phyloP scores from a whole-genome alignment of 2,329 filamentous ascomycete species.

The Myriosclerotinia curreyana region DNA sequence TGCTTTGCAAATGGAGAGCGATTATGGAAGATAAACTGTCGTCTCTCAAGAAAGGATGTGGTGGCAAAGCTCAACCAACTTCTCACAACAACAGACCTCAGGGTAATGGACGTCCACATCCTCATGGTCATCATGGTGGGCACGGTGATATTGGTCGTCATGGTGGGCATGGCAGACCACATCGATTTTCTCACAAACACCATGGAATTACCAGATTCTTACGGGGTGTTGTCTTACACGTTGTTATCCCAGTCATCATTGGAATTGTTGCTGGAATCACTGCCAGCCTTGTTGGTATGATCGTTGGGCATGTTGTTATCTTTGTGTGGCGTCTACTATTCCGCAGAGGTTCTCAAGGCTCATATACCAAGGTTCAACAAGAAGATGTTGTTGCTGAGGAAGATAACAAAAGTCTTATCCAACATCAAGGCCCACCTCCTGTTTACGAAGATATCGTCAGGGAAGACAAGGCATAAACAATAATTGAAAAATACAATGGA shows the following conservation, averaged over 20 bases:
- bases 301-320: conserved; percentile 59
- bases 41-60: conserved; percentile 38
- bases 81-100: conserved; percentile 25
- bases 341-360: conserved; percentile 43
- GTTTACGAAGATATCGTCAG: conserved; percentile 33
- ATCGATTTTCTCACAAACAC: conserved; percentile 40
- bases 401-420: conserved; percentile 30
- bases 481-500: background rate
- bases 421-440: conserved; percentile 36
- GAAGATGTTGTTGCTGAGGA: conserved; percentile 28
- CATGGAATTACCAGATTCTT: conserved; percentile 49
- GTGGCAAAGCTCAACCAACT: conserved; percentile 30
- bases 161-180: conserved; percentile 31
- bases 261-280: conserved; percentile 66
- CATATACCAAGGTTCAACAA: conserved; percentile 30
- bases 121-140: conserved; percentile 32
- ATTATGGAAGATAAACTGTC: conserved; percentile 48
- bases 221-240: conserved; percentile 56
- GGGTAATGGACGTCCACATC: conserved; percentile 23
- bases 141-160: conserved; percentile 30
- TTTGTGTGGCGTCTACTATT: conserved; percentile 56
- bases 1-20: conserved; percentile 55
- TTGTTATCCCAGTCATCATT: conserved; percentile 65
- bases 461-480: conserved; percentile 28
- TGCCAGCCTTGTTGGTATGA: conserved; percentile 65